Evolutionary conservation across 768 basidiomycete species (phyloP).

Genomic region (Cystofilobasidium ferigula): DNA sequence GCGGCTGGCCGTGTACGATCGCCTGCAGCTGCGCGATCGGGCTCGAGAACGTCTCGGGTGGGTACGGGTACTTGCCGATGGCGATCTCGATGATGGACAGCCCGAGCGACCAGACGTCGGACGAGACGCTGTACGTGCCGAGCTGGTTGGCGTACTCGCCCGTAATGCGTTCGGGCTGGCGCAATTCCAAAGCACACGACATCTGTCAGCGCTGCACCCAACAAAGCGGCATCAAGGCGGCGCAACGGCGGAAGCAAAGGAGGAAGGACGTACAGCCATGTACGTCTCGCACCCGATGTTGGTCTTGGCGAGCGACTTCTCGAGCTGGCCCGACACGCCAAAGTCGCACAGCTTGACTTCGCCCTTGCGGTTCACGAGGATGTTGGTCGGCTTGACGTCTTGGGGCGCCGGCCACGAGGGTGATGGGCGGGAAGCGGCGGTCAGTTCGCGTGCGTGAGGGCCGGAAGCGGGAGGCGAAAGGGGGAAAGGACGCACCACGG

Average conservation of each 20-base stretch:
- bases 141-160: slow-evolving; percentile 79
- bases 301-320: slow-evolving; percentile 90
- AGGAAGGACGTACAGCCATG: slow-evolving; percentile 67
- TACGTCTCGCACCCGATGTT: slow-evolving; percentile 98
- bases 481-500: slow-evolving; percentile 43
- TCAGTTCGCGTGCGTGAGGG: not conserved
- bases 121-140: slow-evolving; percentile 87
- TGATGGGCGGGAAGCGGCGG: not conserved
- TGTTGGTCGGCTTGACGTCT: slow-evolving; percentile 92
- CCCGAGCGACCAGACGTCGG: slow-evolving; percentile 92
- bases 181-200: slow-evolving; percentile 14
- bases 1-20: slow-evolving; percentile 89
- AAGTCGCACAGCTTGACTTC: slow-evolving; percentile 94
- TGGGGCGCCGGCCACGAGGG: slow-evolving; percentile 10
- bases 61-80: slow-evolving; percentile 80
- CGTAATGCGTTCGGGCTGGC: slow-evolving; percentile 85
- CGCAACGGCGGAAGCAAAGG: not conserved
- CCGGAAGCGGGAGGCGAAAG: not conserved
- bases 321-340: slow-evolving; percentile 95
- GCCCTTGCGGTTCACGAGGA: slow-evolving; percentile 78
- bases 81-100: slow-evolving; percentile 88
- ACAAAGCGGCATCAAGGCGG: not conserved
- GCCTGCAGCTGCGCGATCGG: slow-evolving; percentile 95
- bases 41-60: slow-evolving; percentile 91
- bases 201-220: slow-evolving; percentile 7